phyloP scores from a whole-genome alignment of 176 grass and related monocot genomes.

The Zea mays region DNA sequence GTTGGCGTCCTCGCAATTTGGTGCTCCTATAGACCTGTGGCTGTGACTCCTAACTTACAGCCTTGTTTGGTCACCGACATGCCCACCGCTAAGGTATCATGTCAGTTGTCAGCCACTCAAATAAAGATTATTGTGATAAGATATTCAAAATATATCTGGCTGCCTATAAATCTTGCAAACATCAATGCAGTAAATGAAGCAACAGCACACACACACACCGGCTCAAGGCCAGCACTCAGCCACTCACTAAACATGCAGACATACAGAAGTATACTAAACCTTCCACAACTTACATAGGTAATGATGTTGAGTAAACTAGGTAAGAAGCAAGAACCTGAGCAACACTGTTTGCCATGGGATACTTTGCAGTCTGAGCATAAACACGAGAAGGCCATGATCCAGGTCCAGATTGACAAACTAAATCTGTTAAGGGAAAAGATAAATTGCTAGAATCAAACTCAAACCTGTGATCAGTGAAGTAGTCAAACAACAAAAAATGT shows the following conservation, averaged over 20 bases:
- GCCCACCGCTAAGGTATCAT: neutral
- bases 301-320: neutral
- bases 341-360: conserved; percentile 99
- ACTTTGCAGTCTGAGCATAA: conserved; percentile 85
- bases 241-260: neutral
- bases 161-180: neutral
- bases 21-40: neutral
- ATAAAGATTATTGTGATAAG: neutral
- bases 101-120: neutral
- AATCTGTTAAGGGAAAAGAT: conserved; percentile 61
- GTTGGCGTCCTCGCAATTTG: neutral
- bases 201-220: no score
- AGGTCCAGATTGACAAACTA: conserved; percentile 98
- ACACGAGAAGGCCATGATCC: conserved; percentile 82
- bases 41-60: neutral
- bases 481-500: conserved; percentile 20
- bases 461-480: conserved; percentile 26
- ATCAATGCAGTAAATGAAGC: neutral
- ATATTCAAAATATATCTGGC: neutral
- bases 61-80: neutral
- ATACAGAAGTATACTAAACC: conserved; percentile 1
- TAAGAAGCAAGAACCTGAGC: conserved; percentile 72
- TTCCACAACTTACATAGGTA: neutral
- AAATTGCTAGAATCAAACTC: conserved; percentile 35
- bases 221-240: no score